These are phyloP conservation scores for Fusarium haematococcum DNA, from an alignment of 2,329 filamentous ascomycete genomes.

Conservation along the genomic window DNA sequence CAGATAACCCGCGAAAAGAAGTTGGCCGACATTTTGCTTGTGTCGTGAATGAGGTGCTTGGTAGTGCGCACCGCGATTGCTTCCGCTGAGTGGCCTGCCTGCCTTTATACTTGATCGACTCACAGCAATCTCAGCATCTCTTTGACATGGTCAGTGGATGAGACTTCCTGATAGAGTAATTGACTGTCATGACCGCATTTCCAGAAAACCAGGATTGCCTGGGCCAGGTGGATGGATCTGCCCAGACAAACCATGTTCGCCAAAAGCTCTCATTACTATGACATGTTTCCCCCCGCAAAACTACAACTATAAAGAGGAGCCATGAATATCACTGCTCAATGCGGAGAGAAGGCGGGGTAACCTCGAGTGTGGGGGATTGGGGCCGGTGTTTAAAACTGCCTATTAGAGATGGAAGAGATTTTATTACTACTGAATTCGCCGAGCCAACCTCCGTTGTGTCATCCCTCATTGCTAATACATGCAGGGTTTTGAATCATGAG, in stretches of 20 bases:
- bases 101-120: background rate
- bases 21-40: background rate
- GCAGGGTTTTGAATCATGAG: background rate
- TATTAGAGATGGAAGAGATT: background rate
- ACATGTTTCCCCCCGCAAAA: background rate
- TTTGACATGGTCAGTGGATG: background rate
- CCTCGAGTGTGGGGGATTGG: background rate
- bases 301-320: background rate
- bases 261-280: background rate
- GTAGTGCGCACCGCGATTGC: background rate
- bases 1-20: background rate
- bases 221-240: background rate
- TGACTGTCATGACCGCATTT: background rate
- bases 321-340: background rate
- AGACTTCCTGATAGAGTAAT: background rate
- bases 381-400: background rate
- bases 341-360: conserved; percentile 1
- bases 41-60: background rate
- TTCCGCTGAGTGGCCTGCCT: background rate
- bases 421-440: background rate
- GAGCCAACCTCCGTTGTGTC: background rate
- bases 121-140: background rate
- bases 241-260: background rate
- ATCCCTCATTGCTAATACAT: background rate
- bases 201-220: background rate